Evolutionary conservation across 2,329 filamentous ascomycete genomes (phyloP), one percentile per base, ranked within the genome.

Genomic region (Nemania abortiva): DNA sequence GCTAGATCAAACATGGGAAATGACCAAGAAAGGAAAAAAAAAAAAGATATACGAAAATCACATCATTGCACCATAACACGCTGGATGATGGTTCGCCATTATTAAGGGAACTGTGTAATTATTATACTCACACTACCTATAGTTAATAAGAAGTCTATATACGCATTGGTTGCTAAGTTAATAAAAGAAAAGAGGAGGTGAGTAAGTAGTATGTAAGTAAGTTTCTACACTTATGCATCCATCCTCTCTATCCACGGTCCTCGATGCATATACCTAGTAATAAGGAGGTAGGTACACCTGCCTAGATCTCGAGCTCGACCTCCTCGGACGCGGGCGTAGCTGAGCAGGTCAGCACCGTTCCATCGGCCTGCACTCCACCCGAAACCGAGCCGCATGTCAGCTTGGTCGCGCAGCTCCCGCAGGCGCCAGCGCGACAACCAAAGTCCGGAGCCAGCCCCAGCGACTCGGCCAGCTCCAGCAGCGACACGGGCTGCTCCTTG

Each of bases 381-480:
- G 71, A 66, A 4, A 76, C 74, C 24, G 63, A 60, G 13, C 73
- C 73, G 65, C 73, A 70, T 22, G 54, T 68, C 3, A 76, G 58
- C 66, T 62, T 70, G 13, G 70, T 66, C 10, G 71, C 74, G 57
- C 75, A 76, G 63, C 71, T 74, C 15, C 72, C 73, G 42, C 73
- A 75, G 4, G 71, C 66, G 10, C 74, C 74, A 22, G 70, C 66
- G 11, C 74, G 68, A 57, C 74, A 75, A 6, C 73, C 74, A 52
- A 71, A 72, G 52, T 76, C 75, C 1, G 74, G 74, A 18, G 71
- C 65, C 47, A 75, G 60, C n/a, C 75, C 72, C 55, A 71, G 15
- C 5, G 70, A 69, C 68, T 76, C 74, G 34, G 74, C 73, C 15
- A 76, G 65, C 53, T 76, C 74, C 24, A 75, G 57, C 50, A 76